Evolutionary conservation across 1,139 yeast genomes (phyloP).

Genomic region (Geotrichum europaeum): DNA sequence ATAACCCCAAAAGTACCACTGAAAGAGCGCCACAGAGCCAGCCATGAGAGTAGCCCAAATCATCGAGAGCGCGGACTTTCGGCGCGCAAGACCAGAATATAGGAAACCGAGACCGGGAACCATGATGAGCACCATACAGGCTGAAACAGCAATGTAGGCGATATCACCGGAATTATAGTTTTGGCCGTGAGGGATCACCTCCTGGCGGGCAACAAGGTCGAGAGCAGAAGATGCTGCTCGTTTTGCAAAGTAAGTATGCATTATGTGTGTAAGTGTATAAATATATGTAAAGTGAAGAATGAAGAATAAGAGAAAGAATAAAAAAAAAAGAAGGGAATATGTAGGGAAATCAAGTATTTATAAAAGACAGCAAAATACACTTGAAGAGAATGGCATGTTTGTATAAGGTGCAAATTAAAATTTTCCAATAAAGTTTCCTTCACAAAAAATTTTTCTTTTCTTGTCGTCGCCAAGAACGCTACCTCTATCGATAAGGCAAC

Average conservation of each 20-base stretch:
- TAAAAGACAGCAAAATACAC: background rate
- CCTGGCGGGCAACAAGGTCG: background rate
- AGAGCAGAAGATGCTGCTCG: background rate
- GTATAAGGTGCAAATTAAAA: background rate
- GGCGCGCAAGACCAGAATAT: constrained; percentile 86
- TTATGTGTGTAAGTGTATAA: background rate
- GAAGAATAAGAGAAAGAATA: background rate
- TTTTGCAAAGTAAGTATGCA: constrained; percentile 5
- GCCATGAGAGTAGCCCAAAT: constrained; percentile 78
- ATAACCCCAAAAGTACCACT: constrained; percentile 98
- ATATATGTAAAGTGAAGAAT: background rate
- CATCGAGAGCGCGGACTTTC: constrained; percentile 85
- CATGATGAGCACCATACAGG: constrained; percentile 85
- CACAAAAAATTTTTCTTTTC: background rate
- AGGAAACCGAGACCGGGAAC: constrained; percentile 91
- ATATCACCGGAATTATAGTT: constrained; percentile 48
- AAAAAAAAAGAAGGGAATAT: background rate
- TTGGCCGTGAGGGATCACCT: background rate
- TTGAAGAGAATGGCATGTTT: background rate
- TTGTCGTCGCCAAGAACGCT: background rate
- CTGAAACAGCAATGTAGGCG: constrained; percentile 44
- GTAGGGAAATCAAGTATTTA: background rate
- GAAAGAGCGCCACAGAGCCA: constrained; percentile 72
- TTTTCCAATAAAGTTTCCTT: background rate
- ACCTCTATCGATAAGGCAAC: background rate